These are phyloP conservation scores for Trichoderma arundinaceum DNA, from an alignment of 2,329 filamentous ascomycete species.

Conservation along the genomic window DNA sequence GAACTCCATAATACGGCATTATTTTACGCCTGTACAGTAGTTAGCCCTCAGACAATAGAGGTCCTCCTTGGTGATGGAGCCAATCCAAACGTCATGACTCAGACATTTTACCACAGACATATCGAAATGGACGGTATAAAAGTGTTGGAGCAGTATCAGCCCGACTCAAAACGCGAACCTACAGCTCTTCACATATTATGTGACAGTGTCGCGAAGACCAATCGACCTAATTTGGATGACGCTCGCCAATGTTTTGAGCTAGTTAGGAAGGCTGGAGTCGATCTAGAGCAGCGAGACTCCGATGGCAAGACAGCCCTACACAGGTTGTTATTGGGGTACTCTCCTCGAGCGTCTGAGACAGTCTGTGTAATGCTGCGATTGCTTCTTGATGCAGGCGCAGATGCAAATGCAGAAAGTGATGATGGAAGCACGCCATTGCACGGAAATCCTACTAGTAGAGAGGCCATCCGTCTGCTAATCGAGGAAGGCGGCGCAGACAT, in stretches of 20 bases:
- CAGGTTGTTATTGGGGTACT: conserved; percentile 10
- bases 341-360: conserved; percentile 5
- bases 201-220: neutral
- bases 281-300: neutral
- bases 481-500: conserved; percentile 37
- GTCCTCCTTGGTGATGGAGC: conserved; percentile 43
- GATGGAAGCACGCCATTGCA: conserved; percentile 36
- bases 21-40: conserved; percentile 28
- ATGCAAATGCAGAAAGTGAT: conserved; percentile 34
- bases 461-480: conserved; percentile 37
- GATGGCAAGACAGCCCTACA: conserved; percentile 35
- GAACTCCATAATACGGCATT: conserved; percentile 36
- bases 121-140: neutral
- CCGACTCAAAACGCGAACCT: neutral
- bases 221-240: neutral
- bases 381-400: conserved; percentile 37
- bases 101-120: neutral
- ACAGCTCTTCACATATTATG: neutral
- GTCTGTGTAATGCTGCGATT: neutral
- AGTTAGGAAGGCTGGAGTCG: neutral
- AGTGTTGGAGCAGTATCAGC: neutral
- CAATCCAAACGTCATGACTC: conserved; percentile 36
- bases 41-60: conserved; percentile 35
- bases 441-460: neutral
- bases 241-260: neutral